Percentiles rank a stretch among this genome's conserved stretches.
These are phyloP conservation scores for Colletotrichum tanaceti DNA, from an alignment of 2,329 filamentous ascomycete species.

Conservation along the genomic window DNA sequence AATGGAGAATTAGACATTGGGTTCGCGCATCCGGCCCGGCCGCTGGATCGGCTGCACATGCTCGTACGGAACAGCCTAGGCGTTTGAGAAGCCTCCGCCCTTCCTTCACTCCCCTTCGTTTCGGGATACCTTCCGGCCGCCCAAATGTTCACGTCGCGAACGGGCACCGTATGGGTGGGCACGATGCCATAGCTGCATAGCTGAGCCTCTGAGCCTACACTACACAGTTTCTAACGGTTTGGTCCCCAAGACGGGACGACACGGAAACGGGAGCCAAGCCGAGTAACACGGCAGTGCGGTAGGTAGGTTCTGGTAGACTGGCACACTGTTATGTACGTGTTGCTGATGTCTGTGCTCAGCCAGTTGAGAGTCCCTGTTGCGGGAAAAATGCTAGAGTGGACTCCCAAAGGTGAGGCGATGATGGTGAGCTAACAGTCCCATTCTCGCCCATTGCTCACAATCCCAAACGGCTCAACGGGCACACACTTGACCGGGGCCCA, in stretches of 20 bases:
- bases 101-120: background rate
- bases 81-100: conserved; percentile 3
- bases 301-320: no score
- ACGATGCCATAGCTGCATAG: background rate
- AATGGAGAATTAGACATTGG: conserved; percentile 2
- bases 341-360: conserved; percentile 7
- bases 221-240: conserved; percentile 1
- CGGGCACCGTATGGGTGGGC: background rate
- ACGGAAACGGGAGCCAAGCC: conserved; percentile 15
- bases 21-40: background rate
- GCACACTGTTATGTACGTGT: background rate
- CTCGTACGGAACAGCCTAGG: conserved; percentile 7
- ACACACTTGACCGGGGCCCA: background rate
- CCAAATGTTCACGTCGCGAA: background rate
- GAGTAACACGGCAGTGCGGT: background rate
- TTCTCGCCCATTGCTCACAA: background rate
- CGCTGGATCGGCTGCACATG: background rate
- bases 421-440: background rate
- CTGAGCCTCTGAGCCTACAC: background rate
- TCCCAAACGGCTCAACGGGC: background rate
- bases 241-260: conserved; percentile 4
- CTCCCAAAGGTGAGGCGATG: conserved; percentile 24
- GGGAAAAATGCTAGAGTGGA: conserved; percentile 25
- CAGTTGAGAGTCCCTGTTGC: conserved; percentile 1
- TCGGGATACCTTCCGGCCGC: background rate